Conservation (phyloP, 306 rosid genomes). For the Urtica urens region DNA sequence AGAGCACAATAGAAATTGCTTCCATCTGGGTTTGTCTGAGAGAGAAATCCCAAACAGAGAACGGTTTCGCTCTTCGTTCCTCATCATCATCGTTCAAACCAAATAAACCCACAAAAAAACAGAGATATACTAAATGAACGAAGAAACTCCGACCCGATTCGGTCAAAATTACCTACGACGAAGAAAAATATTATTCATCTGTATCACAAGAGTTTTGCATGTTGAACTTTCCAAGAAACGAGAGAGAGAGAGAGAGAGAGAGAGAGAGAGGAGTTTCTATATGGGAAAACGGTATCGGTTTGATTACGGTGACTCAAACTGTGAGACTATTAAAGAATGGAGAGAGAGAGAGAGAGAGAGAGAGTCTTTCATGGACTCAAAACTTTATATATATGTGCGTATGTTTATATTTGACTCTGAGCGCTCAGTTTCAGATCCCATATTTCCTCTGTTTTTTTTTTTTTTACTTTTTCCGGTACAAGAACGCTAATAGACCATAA, state of each 20-base stretch:
- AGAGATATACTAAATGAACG: constrained; percentile 18
- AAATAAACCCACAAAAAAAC: neutral
- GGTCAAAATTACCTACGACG: constrained; percentile 5
- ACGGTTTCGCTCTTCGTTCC: constrained; percentile 65
- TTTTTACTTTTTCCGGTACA: neutral
- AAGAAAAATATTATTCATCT: neutral
- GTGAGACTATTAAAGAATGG: neutral
- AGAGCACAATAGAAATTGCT: constrained; percentile 84
- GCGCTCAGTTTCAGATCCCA: no score
- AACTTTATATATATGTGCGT: neutral
- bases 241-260: neutral
- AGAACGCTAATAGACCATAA: no score
- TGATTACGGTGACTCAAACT: constrained; percentile 9
- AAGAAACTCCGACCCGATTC: constrained; percentile 2
- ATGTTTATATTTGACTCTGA: neutral
- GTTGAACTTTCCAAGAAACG: constrained; percentile 26
- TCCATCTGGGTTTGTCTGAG: constrained; percentile 72
- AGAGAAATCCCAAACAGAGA: constrained; percentile 86
- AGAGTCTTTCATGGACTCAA: neutral
- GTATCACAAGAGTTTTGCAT: constrained; percentile 29
- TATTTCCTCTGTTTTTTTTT: no score
- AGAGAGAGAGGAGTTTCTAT: no score
- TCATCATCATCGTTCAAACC: constrained; percentile 28
- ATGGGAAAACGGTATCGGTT: constrained; percentile 13
- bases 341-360: neutral